Conservation (phyloP, 371 early-diverging fungal genomes). For the Apophysomyces trapeziformis region DNA sequence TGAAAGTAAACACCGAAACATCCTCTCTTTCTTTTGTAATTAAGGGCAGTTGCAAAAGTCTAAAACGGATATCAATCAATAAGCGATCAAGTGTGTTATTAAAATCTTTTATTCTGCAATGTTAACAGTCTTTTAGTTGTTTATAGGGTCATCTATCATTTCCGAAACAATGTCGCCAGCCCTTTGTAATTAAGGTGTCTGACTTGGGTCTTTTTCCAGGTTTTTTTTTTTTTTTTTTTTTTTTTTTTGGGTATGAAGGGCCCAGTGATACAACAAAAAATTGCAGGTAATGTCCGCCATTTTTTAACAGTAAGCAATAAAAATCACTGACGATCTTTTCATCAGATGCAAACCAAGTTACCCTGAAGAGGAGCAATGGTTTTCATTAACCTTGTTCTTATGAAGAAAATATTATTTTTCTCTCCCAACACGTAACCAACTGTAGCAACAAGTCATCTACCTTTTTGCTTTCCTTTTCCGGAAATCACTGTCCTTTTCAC, state of each 20-base stretch:
- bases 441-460: too few species aligned
- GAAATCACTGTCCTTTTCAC: too few species aligned
- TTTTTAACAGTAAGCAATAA: neutral
- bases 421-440: too few species aligned
- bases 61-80: neutral
- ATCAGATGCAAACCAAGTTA: too few species aligned
- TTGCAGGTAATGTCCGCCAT: constrained; percentile 1
- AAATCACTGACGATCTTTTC: constrained; percentile 2
- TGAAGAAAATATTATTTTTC: too few species aligned
- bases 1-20: neutral
- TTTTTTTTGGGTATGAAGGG: neutral
- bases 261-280: neutral
- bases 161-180: neutral
- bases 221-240: neutral
- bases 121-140: too few species aligned
- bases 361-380: too few species aligned
- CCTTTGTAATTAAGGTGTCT: neutral
- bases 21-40: too few species aligned
- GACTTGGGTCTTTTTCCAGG: neutral
- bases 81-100: neutral
- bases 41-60: neutral
- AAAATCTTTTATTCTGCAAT: neutral
- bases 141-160: neutral
- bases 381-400: too few species aligned
- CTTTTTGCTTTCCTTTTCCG: too few species aligned